phyloP scores from a whole-genome alignment of 441 rosid genomes.

The Gossypium davidsonii region DNA sequence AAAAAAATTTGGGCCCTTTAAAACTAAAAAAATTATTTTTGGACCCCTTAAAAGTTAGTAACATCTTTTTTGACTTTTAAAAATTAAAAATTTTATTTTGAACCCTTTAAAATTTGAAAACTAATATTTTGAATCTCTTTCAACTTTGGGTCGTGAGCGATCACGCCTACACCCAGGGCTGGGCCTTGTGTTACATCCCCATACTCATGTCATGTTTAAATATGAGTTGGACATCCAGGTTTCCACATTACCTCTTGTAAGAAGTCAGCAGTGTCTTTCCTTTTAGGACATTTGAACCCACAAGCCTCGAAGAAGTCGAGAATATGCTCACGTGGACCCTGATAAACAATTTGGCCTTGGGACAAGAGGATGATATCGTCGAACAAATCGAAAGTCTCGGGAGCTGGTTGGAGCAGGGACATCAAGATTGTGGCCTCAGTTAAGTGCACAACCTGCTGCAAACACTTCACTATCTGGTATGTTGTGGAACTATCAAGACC shows the following conservation, averaged over 20 bases:
- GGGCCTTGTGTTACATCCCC: no score
- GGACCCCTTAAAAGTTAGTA: no score
- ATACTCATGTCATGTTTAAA: no score
- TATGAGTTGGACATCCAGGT: no score
- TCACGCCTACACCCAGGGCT: no score
- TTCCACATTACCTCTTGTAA: constrained; percentile 65
- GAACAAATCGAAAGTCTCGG: constrained; percentile 82
- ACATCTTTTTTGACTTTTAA: no score
- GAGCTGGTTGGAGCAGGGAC: constrained; percentile 88
- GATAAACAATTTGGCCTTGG: constrained; percentile 73
- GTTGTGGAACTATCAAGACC: constrained; percentile 95
- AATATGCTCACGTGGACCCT: constrained; percentile 68
- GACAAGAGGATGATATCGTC: constrained; percentile 75
- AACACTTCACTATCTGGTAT: constrained; percentile 75
- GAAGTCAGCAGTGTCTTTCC: constrained; percentile 90
- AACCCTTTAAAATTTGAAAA: no score
- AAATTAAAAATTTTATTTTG: no score
- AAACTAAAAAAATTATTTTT: no score
- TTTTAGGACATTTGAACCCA: constrained; percentile 81
- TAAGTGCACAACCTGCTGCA: constrained; percentile 81
- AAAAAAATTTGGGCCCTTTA: no score
- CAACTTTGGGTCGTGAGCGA: no score
- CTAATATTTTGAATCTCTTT: no score
- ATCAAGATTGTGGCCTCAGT: constrained; percentile 69
- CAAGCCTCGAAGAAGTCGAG: constrained; percentile 65